Percentiles rank a stretch among this genome's conserved stretches.
Conservation (phyloP, 176 grass and related monocot species). For the Avena eriantha region DNA sequence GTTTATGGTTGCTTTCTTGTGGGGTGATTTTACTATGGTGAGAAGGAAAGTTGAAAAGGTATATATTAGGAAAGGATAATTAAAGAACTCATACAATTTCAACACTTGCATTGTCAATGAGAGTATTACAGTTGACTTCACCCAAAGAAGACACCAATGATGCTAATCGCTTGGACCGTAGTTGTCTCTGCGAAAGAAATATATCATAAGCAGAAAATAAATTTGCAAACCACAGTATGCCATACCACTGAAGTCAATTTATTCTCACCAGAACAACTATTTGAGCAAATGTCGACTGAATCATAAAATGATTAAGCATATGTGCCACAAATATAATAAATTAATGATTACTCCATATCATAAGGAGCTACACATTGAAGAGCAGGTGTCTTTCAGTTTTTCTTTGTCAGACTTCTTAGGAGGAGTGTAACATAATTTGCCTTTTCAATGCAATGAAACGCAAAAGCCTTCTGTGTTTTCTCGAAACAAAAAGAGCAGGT, state of each 20-base stretch:
- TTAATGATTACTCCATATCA: not conserved
- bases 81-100: constrained; percentile 23
- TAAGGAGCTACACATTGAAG: not conserved
- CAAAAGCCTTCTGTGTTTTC: no score
- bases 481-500: not conserved
- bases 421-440: no score
- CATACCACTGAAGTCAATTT: not conserved
- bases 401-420: no score
- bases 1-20: constrained; percentile 68
- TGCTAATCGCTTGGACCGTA: constrained; percentile 66
- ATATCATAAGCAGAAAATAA: constrained; percentile 31
- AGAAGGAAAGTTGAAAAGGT: constrained; percentile 40
- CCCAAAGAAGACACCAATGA: constrained; percentile 61
- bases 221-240: constrained; percentile 32
- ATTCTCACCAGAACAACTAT: constrained; percentile 18
- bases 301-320: constrained; percentile 15
- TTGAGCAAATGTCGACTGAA: constrained; percentile 22
- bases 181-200: constrained; percentile 51
- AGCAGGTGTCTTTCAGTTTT: not conserved
- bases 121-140: constrained; percentile 73
- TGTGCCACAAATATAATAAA: constrained; percentile 28
- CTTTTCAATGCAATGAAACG: no score
- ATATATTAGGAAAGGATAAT: constrained; percentile 2
- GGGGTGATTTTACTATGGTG: constrained; percentile 63
- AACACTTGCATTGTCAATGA: constrained; percentile 28